Evolutionary conservation across 306 rosid genomes (phyloP), one percentile per base, ranked within the genome.

Genomic region (Albizia julibrissin): DNA sequence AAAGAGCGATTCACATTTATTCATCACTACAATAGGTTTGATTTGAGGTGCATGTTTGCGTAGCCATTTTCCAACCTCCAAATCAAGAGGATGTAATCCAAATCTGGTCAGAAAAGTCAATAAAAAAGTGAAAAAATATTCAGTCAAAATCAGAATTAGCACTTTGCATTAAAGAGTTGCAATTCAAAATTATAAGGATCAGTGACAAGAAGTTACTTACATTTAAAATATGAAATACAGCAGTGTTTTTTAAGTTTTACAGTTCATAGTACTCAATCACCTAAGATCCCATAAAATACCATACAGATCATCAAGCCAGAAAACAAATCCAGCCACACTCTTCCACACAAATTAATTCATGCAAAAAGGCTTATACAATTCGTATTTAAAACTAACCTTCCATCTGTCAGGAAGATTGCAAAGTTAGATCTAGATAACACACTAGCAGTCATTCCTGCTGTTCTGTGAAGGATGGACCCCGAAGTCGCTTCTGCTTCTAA

Each of bases 1-100:
- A 72, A 91, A 89, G 71, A 91, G 89, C 15, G 94, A 91, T 81
- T 93, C 99, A 1, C 93, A 92, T 81, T 95, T 95, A 84, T 95
- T 95, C 93, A 95, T 84, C 24, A 88, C 94, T 37, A 93, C 91
- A 42, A 95, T 82, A 67, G 91, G 92, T 73, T 92, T 91, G 78
- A 91, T 85, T 72, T 89, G 92, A 69, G 98, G 93, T 52, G 90
- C 93, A 81, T 89, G 82, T 78, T 83, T 90, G 67, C 98, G 92
- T 74, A 95, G 68, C 99, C 99, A 95, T 86, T 90, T 92, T 54
- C 96, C 96, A 43, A 95, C 99, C 83, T 95, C 96, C 80, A 86
- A 67, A 86, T 95, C 98, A 81, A 93, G 94, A 56, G 92, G 96
- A 82, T 92, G 98, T 83, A 93, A 89, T 66, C 99, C 99, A 82